phyloP scores from a whole-genome alignment of 495 filamentous ascomycete species.

The Penicillium waksmanii region DNA sequence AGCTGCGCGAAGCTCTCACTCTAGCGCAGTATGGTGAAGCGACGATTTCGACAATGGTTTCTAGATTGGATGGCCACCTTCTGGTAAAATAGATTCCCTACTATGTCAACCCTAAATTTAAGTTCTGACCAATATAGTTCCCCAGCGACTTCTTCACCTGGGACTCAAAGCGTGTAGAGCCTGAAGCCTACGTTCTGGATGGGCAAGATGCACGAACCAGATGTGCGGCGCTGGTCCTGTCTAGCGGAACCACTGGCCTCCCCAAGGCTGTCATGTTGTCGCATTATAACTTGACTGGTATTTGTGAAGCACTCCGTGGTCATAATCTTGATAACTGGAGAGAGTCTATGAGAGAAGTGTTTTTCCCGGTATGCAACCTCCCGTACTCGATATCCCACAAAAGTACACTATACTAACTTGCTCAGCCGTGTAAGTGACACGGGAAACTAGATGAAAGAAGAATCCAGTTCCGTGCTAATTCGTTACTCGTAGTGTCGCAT shows the following conservation, averaged over 20 bases:
- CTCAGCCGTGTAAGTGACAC: neutral
- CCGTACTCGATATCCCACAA: neutral
- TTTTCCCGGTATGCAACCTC: conserved; percentile 9
- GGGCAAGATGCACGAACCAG: conserved; percentile 6
- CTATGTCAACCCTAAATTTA: neutral
- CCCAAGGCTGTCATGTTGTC: conserved; percentile 83
- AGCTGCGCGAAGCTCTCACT: conserved; percentile 1
- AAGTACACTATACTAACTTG: neutral
- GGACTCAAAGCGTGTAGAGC: neutral
- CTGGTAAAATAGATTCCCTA: neutral
- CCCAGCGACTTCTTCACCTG: neutral
- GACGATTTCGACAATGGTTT: neutral
- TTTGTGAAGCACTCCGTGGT: conserved; percentile 11
- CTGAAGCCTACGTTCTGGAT: conserved; percentile 1
- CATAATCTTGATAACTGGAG: conserved; percentile 17
- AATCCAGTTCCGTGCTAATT: neutral
- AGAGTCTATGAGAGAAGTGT: conserved; percentile 12
- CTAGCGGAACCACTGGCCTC: conserved; percentile 76
- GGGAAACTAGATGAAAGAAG: too few species aligned
- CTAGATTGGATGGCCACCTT: conserved; percentile 3
- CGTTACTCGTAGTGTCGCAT: conserved; percentile 7
- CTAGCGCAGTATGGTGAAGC: neutral
- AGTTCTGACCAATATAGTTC: neutral
- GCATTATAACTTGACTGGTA: conserved; percentile 70
- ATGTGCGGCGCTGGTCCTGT: conserved; percentile 42